A percentile compares a stretch with the other conserved stretches of the same genome.
phyloP scores from a whole-genome alignment of 2,329 filamentous ascomycete genomes.

The Colletotrichum costaricense region DNA sequence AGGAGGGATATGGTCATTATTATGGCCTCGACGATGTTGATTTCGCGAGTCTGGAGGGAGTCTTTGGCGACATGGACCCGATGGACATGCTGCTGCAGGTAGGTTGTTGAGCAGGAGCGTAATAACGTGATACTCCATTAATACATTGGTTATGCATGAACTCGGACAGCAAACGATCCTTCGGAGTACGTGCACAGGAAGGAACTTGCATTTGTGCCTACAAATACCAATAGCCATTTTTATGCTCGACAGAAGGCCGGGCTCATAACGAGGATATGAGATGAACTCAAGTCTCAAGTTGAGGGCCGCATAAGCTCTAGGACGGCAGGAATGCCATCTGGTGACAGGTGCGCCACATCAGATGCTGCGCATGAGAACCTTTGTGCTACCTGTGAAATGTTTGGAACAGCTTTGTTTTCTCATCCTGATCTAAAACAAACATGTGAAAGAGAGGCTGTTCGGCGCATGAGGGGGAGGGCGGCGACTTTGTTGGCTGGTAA shows the following conservation, averaged over 20 bases:
- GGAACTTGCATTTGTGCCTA: neutral
- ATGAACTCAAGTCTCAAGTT: neutral
- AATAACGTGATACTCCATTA: neutral
- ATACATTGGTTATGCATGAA: neutral
- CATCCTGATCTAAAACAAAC: neutral
- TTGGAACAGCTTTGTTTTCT: too few species aligned
- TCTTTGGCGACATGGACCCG: neutral
- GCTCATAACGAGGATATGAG: neutral
- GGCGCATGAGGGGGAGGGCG: neutral
- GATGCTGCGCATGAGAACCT: slow-evolving; percentile 19
- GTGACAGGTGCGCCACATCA: neutral
- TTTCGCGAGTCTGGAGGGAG: neutral
- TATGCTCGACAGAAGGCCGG: neutral
- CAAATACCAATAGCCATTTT: neutral
- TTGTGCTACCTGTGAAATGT: neutral
- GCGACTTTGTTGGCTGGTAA: neutral
- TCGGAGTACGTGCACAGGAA: too few species aligned
- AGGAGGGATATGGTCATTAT: neutral
- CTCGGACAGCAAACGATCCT: too few species aligned
- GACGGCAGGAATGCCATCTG: neutral
- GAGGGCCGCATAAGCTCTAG: neutral
- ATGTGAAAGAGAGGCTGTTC: neutral
- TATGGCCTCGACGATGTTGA: neutral
- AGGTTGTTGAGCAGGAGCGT: neutral
- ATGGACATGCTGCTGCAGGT: neutral